These are phyloP conservation scores for Leonotis leonurus DNA, from an alignment of 257 asterid genomes.

Conservation along the genomic window DNA sequence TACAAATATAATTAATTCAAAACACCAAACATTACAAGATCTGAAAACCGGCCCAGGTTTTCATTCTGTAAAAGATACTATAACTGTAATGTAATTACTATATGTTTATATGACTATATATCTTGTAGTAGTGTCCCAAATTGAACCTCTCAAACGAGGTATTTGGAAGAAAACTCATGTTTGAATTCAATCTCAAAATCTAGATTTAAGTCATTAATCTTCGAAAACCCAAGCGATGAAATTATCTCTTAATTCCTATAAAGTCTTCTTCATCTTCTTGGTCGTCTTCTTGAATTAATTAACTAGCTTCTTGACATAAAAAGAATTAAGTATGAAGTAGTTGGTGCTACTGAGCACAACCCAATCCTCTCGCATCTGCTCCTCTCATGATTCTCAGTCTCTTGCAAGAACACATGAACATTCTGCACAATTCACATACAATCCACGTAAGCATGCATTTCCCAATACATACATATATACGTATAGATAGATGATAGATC, in stretches of 20 bases:
- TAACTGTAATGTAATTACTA: conserved; percentile 20
- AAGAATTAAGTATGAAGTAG: too few relatives aligned
- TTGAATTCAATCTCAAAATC: conserved; percentile 20
- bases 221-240: conserved; percentile 53
- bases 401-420: conserved; percentile 74
- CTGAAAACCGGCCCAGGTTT: conserved; percentile 47
- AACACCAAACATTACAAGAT: conserved; percentile 26
- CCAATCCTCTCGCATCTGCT: conserved; percentile 68
- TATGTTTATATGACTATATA: conserved; percentile 4
- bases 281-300: not conserved
- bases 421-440: conserved; percentile 33
- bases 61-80: conserved; percentile 14
- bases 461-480: not conserved
- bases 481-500: too few relatives aligned
- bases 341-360: conserved; percentile 39
- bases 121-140: conserved; percentile 12
- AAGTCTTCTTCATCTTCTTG: conserved; percentile 16
- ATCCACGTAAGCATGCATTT: not conserved
- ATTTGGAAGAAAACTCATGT: conserved; percentile 19
- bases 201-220: conserved; percentile 7
- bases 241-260: conserved; percentile 7
- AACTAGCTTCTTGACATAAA: not conserved
- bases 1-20: conserved; percentile 24
- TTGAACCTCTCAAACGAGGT: conserved; percentile 22
- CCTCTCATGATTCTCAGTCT: conserved; percentile 79